phyloP scores from a whole-genome alignment of 2,329 filamentous ascomycete species.

The Podosphaera fusca region DNA sequence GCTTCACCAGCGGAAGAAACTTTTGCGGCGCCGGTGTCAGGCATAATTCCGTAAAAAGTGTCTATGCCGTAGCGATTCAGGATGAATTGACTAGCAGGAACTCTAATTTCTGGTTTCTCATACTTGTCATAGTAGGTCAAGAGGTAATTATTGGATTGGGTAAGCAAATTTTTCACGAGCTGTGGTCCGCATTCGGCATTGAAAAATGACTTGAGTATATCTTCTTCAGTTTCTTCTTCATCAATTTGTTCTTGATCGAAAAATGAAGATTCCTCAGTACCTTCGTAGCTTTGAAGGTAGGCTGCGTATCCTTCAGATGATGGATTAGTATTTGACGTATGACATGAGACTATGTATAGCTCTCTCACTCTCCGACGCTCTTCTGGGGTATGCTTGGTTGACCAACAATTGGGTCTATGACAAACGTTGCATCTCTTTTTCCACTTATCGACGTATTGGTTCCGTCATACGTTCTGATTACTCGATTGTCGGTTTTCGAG shows the following conservation, averaged over 20 bases:
- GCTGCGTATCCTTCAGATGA: neutral
- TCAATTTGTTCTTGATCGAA: neutral
- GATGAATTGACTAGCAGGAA: neutral
- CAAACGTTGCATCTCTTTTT: constrained; percentile 1
- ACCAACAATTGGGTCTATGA: neutral
- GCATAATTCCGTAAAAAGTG: neutral
- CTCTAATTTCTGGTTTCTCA: neutral
- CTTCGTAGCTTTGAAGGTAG: neutral
- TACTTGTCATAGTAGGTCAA: neutral
- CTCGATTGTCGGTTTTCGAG: neutral
- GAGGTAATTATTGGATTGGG: neutral
- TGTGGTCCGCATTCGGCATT: neutral
- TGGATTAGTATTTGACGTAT: neutral
- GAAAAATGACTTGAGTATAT: no score
- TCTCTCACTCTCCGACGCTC: neutral
- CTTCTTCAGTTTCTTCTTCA: no score
- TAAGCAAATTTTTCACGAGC: neutral
- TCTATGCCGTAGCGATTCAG: neutral
- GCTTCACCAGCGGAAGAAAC: neutral
- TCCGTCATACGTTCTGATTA: neutral
- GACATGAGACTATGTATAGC: neutral
- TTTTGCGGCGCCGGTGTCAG: neutral
- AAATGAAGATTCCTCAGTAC: neutral
- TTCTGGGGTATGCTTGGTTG: neutral
- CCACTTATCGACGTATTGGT: neutral